Evolutionary conservation across 2,329 filamentous ascomycete genomes (phyloP), one percentile per base, ranked within the genome.

Genomic region (Cercospora sojina): DNA sequence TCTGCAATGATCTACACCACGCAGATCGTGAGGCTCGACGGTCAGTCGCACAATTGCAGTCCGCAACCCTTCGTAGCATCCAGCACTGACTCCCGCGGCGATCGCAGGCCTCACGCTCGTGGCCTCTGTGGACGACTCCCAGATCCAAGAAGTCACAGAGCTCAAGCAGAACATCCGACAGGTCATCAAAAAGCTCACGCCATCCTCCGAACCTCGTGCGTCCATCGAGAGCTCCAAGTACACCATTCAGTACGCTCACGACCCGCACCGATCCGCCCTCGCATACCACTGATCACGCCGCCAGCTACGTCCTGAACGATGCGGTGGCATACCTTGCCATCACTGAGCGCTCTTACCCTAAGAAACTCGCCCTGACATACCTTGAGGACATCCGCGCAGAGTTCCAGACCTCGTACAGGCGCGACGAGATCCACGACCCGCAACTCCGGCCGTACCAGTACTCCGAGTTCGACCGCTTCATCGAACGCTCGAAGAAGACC

Each of bases 341-440:
- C 80, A 93, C 91, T 84, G 93, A 97, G 80, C 86, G 88, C 65
- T 92, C 92, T 64, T 99, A 98, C 84, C 94, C 95, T 66, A 94
- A 95, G 80, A 98, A 99, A 82, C 91, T 99, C 58, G 94, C 96
- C 76, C 97, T 99, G 81, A 97, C 94, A 68, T 99, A 98, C 86
- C 92, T 99, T 68, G 88, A 92, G 74, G 95, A 99, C 83, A 87
- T 99, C 63, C 87, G 91, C 66, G 87, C 88, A 79, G 95, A 99
- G 83, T 99, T 99, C 84, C 89, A 89, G 70, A 93, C 88, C 71
- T 93, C 90, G 65, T 96, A 99, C 84, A 86, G 89, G 57, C 78
- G 86, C 18, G 77, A 84, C 64, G 90, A 95, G 80, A 89, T 96
- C 73, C 87, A 90, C 75, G 88, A 86, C 49, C 87, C 91, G 0